phyloP scores from a whole-genome alignment of 495 filamentous ascomycete species.

The Schizothecium vesticola region DNA sequence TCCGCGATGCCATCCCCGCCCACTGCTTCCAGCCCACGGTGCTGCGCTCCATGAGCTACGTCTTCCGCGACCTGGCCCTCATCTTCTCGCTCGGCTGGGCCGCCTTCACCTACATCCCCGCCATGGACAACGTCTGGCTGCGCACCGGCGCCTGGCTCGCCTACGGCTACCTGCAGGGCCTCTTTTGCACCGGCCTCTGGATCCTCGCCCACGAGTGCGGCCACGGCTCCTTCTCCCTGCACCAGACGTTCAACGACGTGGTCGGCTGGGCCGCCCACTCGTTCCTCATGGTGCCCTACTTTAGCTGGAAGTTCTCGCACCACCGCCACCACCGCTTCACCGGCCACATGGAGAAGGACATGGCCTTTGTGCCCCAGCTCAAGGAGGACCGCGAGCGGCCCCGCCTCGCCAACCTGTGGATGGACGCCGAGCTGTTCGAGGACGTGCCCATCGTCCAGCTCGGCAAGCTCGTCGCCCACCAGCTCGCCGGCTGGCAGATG shows the following conservation, averaged over 20 bases:
- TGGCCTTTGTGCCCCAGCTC: slow-evolving; percentile 91
- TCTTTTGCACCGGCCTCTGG: slow-evolving; percentile 78
- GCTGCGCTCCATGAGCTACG: slow-evolving; percentile 55
- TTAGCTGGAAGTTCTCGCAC: slow-evolving; percentile 91
- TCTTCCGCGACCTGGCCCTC: slow-evolving; percentile 61
- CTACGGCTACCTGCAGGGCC: slow-evolving; percentile 71
- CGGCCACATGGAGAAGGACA: slow-evolving; percentile 91
- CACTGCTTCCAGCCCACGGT: slow-evolving; percentile 75
- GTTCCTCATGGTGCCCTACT: slow-evolving; percentile 76
- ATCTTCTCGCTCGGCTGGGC: slow-evolving; percentile 57
- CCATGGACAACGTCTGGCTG: slow-evolving; percentile 51
- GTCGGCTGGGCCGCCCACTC: slow-evolving; percentile 82
- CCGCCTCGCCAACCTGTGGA: slow-evolving; percentile 48
- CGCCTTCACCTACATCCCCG: slow-evolving; percentile 57
- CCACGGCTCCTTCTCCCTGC: slow-evolving; percentile 79
- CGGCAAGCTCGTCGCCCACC: slow-evolving; percentile 66
- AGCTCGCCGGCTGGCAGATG: slow-evolving; percentile 82
- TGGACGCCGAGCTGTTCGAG: slow-evolving; percentile 78
- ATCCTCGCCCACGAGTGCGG: slow-evolving; percentile 84
- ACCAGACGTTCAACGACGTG: slow-evolving; percentile 73
- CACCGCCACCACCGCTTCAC: slow-evolving; percentile 94
- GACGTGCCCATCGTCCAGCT: slow-evolving; percentile 85
- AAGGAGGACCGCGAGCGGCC: slow-evolving; percentile 63
- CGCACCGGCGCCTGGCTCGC: slow-evolving; percentile 54
- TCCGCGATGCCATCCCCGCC: slow-evolving; percentile 72